A percentile compares a stretch with the other conserved stretches of the same genome.
Conservation (phyloP, 2,329 filamentous ascomycete genomes). For the Fusarium kyushuense region DNA sequence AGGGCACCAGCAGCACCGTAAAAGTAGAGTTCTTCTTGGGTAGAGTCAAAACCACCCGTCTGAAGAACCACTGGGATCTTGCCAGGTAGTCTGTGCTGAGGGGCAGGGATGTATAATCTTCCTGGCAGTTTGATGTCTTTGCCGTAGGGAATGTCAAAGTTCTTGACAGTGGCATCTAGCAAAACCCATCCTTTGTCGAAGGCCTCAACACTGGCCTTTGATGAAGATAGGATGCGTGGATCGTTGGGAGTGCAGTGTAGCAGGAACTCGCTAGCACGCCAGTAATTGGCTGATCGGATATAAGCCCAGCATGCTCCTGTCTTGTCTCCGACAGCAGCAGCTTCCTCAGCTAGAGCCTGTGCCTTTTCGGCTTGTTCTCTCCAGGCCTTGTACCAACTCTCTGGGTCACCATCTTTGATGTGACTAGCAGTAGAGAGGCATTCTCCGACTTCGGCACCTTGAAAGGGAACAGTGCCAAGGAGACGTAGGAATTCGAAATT, state of each 20-base stretch:
- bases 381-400: constrained; percentile 57
- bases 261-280: constrained; percentile 54
- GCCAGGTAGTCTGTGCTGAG: constrained; percentile 31
- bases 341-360: constrained; percentile 53
- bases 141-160: constrained; percentile 56
- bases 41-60: constrained; percentile 53
- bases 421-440: constrained; percentile 53
- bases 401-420: constrained; percentile 55
- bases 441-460: constrained; percentile 57
- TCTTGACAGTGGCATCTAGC: constrained; percentile 47
- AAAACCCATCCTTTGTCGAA: constrained; percentile 48
- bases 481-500: constrained; percentile 59
- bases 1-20: constrained; percentile 44
- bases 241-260: constrained; percentile 41
- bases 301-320: constrained; percentile 52
- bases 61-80: constrained; percentile 55
- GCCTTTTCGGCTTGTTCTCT: constrained; percentile 48
- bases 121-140: constrained; percentile 51
- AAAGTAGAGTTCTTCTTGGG: constrained; percentile 58
- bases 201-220: constrained; percentile 1
- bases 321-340: constrained; percentile 47
- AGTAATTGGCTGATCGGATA: constrained; percentile 57
- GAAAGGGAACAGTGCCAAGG: constrained; percentile 52
- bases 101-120: constrained; percentile 53
- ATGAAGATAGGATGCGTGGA: constrained; percentile 43